Evolutionary conservation across 208 protist species (phyloP).

Genomic region (Sergeia podlipaevii): DNA sequence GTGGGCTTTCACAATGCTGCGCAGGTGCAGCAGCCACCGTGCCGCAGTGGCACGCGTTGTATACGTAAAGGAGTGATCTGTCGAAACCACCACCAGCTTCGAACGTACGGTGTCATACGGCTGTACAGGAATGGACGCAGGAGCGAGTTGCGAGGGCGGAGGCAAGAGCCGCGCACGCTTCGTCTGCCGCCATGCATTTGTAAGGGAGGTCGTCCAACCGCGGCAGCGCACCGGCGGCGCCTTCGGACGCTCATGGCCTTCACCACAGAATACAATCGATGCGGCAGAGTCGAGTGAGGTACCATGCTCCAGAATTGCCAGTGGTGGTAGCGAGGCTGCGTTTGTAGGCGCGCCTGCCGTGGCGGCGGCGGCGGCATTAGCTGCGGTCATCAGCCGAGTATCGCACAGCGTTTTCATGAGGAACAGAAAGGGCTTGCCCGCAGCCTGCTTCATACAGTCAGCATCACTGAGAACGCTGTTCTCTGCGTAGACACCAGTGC

Average conservation of each 20-base stretch:
- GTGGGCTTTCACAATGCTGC: conserved; percentile 32
- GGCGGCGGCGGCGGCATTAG: background rate
- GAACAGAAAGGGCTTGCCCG: conserved; percentile 43
- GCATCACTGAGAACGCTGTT: conserved; percentile 19
- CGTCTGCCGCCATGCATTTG: conserved; percentile 73
- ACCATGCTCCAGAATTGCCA: conserved; percentile 31
- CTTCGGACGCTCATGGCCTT: conserved; percentile 36
- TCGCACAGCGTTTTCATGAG: conserved; percentile 31
- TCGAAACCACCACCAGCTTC: conserved; percentile 35
- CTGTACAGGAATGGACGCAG: conserved; percentile 36
- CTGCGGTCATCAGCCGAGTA: conserved; percentile 4
- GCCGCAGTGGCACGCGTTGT: conserved; percentile 64
- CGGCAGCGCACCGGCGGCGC: conserved; percentile 55
- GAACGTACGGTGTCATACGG: conserved; percentile 72
- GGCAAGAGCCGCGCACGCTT: conserved; percentile 55
- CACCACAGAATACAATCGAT: conserved; percentile 62
- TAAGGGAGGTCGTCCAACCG: conserved; percentile 72
- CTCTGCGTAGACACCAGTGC: conserved; percentile 31
- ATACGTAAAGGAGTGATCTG: conserved; percentile 51
- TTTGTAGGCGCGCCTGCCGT: conserved; percentile 2
- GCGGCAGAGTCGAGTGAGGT: conserved; percentile 54
- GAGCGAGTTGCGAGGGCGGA: conserved; percentile 66
- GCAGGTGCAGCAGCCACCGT: conserved; percentile 66
- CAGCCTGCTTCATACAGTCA: conserved; percentile 6
- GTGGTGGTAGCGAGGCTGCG: background rate